Base-by-base conservation (phyloP, 2,329 filamentous ascomycete genomes). In the Metarhizium rileyi region DNA sequence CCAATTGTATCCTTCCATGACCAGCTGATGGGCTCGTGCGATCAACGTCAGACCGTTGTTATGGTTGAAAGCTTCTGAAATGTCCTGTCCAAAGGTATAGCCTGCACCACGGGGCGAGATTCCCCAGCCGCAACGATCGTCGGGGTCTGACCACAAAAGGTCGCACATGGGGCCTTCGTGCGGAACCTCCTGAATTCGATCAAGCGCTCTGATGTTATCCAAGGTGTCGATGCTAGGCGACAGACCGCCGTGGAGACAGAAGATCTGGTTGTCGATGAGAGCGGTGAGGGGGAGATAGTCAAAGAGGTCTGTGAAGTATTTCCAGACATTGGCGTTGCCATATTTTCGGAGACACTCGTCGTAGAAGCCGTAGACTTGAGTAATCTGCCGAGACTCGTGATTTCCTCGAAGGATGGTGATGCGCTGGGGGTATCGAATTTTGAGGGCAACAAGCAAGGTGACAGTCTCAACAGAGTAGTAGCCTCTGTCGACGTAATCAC, bases 1-100 rank as follows among this genome's bases (percentile, higher is more conserved):
- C 93, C 93, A 98, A 69, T 97, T 98, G 72, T 97, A 98, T 45
- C 93, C 93, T 70, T 98, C 93, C 91, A 97, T 98, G 53, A 98
- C 93, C 67, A 98, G 75, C 74, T 98, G 93, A 77, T 98, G 93
- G 50, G 93, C 93, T 70, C 93, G 81, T 53, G 93, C 93, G 64
- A 98, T 94, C 55, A 97, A 76, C 49, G 91, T 97, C 70, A 98
- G 74, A 50, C 90, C 91, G 64, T 98, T 98, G 78, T 97, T 97
- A 68, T 97, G 91, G 71, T 97, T 97, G 75, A 98, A 98, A 1
- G 91, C 91, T 73, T 98, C 91, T 33, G 89, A 95, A 62, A 97
- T 97, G 66, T 97, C 91, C 72, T 96, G 90, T 52, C 88, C 90
- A 63, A 95, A 95, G 27, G 90, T 95, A 74, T 95, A 95, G 53